These are phyloP conservation scores for Populus hybrid DNA, from an alignment of 441 rosid species.

Conservation along the genomic window DNA sequence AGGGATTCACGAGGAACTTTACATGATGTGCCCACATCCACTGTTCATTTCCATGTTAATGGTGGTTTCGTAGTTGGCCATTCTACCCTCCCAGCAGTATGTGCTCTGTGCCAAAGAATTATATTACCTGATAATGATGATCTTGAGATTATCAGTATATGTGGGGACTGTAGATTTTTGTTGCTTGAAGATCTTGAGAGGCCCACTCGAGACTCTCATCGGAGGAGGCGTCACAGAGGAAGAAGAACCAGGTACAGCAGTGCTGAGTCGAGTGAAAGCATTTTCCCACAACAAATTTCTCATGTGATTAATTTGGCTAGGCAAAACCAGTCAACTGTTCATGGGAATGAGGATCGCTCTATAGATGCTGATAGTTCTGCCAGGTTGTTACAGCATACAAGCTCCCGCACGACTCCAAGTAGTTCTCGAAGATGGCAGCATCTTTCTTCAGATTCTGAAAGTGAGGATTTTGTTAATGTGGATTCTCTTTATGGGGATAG, in stretches of 20 bases:
- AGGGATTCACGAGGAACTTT: slow-evolving; percentile 25
- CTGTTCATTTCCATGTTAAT: slow-evolving; percentile 17
- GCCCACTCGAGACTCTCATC: slow-evolving; percentile 38
- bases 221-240: slow-evolving; percentile 37
- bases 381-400: slow-evolving; percentile 35
- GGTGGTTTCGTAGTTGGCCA: slow-evolving; percentile 26
- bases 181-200: slow-evolving; percentile 65
- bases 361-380: slow-evolving; percentile 37
- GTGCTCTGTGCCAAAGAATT: slow-evolving; percentile 59
- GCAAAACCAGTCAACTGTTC: slow-evolving; percentile 47
- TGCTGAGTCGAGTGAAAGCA: slow-evolving; percentile 57
- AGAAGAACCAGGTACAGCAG: slow-evolving; percentile 56
- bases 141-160: slow-evolving; percentile 47
- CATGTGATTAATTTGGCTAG: slow-evolving; percentile 50
- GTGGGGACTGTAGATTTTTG: slow-evolving; percentile 82
- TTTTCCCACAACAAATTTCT: slow-evolving; percentile 55
- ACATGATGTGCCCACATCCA: slow-evolving; percentile 12
- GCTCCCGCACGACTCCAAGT: slow-evolving; percentile 55
- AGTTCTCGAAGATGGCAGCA: slow-evolving; percentile 64
- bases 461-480: slow-evolving; percentile 60
- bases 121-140: slow-evolving; percentile 46
- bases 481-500: slow-evolving; percentile 60
- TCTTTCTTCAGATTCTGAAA: slow-evolving; percentile 67
- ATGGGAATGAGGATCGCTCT: slow-evolving; percentile 41
- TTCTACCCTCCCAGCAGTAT: slow-evolving; percentile 37